Base-by-base conservation (phyloP, 192 early-diverging fungal genomes). In the Cetraspora pellucida region DNA sequence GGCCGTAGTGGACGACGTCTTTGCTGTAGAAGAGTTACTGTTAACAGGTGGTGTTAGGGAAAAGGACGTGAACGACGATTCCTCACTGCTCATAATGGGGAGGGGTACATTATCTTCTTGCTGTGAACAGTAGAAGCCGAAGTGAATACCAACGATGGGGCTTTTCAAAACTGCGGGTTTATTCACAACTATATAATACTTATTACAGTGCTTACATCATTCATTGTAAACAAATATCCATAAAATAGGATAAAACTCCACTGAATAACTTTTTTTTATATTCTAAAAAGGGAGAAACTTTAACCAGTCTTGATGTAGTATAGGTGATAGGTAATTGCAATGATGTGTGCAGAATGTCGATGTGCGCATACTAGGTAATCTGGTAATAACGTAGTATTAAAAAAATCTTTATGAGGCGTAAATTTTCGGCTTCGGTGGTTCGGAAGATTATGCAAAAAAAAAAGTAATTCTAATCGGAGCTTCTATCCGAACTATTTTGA, bases 71-170 rank as follows among this genome's bases (percentile, higher is more conserved):
- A 82, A 75, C 45, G 75, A 78, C 73, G 74, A 65, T 80, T 89
- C 85, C 84, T 89, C 85, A 84, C 82, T 85, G 79, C 81, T 88
- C 83, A 88, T 88, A 78, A 81, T 86, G 81, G 77, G 77, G 77
- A 81, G 71, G 81, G 80, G 82, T 76, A 83, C 83, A 84, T 84
- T 77, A 80, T 67, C 30, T 46, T 65, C 47, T 65, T 54, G 45
- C 23, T 45, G 52, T 44, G 44, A 59, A 59, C 52, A 57, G 55
- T 44, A n/a, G 50, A 30, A 72, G 72, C 77, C 82, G 77, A 77
- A 76, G 37, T 28, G 25, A 25, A 65, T 31, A 65, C 37, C 63
- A 65, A 65, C 63, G n/a, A 65, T 65, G 63, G 21, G 63, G 63
- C 63, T 65, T 65, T 65, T 52, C 50, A 52, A 52, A 52, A 52